A percentile compares a stretch with the other conserved stretches of the same genome.
phyloP scores from a whole-genome alignment of 257 asterid species.

The Gentiana straminea region DNA sequence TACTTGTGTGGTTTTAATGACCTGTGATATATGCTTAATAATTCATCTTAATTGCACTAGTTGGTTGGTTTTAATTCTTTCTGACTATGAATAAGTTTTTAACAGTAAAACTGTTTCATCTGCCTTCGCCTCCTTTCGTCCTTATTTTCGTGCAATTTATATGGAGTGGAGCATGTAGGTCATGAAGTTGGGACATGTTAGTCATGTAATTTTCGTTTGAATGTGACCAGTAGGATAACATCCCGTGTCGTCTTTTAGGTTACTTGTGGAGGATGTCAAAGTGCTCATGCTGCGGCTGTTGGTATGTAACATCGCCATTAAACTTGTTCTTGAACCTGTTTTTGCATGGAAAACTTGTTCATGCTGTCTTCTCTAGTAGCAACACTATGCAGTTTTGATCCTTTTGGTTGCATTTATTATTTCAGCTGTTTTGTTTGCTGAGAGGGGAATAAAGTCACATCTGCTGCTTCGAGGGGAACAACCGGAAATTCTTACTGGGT shows the following conservation, averaged over 20 bases:
- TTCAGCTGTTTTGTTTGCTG: slow-evolving; percentile 90
- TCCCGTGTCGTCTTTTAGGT: slow-evolving; percentile 42
- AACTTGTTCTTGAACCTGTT: neutral
- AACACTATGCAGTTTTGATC: slow-evolving; percentile 5
- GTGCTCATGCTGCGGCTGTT: slow-evolving; percentile 96
- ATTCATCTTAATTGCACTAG: too few species aligned
- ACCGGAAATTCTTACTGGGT: slow-evolving; percentile 76
- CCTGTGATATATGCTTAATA: too few species aligned
- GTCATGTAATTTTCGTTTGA: neutral
- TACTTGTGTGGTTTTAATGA: too few species aligned
- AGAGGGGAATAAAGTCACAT: slow-evolving; percentile 78
- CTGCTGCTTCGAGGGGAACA: slow-evolving; percentile 90
- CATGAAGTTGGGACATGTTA: too few species aligned
- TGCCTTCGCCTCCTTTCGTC: too few species aligned
- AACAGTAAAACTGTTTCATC: too few species aligned
- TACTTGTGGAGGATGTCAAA: slow-evolving; percentile 98
- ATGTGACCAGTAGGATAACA: slow-evolving; percentile 8
- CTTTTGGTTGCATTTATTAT: slow-evolving; percentile 10
- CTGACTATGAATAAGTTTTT: too few species aligned
- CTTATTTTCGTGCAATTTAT: too few species aligned
- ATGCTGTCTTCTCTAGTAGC: slow-evolving; percentile 5
- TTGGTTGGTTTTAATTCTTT: too few species aligned
- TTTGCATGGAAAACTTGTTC: neutral
- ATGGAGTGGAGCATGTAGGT: too few species aligned
- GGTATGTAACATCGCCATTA: slow-evolving; percentile 39